phyloP scores from a whole-genome alignment of 441 rosid species.

The Metrosideros polymorpha region DNA sequence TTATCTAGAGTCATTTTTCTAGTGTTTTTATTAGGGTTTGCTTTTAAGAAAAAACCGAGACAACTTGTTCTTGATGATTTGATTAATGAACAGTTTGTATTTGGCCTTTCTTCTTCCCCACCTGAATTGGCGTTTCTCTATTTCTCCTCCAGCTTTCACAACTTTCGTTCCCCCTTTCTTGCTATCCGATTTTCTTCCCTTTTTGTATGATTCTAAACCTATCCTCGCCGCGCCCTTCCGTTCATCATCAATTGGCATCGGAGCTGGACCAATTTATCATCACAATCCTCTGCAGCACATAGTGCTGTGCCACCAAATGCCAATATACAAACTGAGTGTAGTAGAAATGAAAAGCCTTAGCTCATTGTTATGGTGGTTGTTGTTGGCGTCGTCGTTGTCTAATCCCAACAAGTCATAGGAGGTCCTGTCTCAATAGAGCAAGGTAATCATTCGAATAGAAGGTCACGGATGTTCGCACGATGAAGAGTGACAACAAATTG shows the following conservation, averaged over 20 bases:
- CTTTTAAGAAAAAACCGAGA: not conserved
- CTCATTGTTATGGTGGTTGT: not conserved
- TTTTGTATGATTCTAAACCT: not conserved
- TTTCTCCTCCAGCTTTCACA: not conserved
- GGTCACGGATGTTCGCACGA: not conserved
- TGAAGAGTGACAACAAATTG: not conserved
- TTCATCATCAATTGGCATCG: not conserved
- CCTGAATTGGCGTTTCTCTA: not conserved
- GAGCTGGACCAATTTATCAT: not conserved
- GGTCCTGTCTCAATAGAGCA: not conserved
- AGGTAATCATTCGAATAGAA: not conserved
- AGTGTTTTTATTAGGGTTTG: not conserved
- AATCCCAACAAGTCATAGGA: too few relatives aligned
- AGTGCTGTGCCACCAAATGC: not conserved
- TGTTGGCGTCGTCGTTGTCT: not conserved
- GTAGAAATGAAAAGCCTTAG: not conserved
- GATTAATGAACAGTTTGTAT: not conserved
- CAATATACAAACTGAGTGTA: not conserved
- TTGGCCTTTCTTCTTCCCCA: not conserved
- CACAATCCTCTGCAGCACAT: not conserved
- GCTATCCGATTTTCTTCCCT: not conserved
- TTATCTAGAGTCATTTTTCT: not conserved
- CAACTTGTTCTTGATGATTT: not conserved
- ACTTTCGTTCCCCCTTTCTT: not conserved
- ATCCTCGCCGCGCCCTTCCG: not conserved